Conservation (phyloP, 352 stramenopile species). For the Globisporangium sylvaticum region DNA sequence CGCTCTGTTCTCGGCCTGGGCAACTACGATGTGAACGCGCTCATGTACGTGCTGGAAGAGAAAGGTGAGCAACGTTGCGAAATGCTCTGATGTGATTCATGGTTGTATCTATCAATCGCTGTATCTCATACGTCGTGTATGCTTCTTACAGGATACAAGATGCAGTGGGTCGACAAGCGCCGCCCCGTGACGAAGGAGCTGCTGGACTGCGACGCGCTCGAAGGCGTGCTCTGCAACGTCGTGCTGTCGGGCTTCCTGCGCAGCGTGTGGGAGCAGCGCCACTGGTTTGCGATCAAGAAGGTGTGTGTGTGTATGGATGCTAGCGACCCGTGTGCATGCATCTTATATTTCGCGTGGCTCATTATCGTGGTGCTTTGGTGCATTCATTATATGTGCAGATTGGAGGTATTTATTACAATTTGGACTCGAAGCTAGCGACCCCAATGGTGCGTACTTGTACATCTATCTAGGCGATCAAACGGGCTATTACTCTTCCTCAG, state of each 20-base stretch:
- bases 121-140: background rate
- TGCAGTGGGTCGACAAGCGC: slow-evolving; percentile 77
- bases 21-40: slow-evolving; percentile 81
- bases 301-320: slow-evolving; percentile 10
- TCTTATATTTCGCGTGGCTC: too few species aligned
- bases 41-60: slow-evolving; percentile 56
- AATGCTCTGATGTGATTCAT: background rate
- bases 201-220: slow-evolving; percentile 40
- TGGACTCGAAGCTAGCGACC: slow-evolving; percentile 65
- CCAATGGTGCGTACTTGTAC: slow-evolving; percentile 32
- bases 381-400: slow-evolving; percentile 26
- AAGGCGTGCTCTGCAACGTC: slow-evolving; percentile 71
- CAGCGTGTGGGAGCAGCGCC: slow-evolving; percentile 55
- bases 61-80: slow-evolving; percentile 29
- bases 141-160: slow-evolving; percentile 37
- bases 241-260: slow-evolving; percentile 39
- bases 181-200: slow-evolving; percentile 30
- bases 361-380: background rate
- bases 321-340: too few species aligned
- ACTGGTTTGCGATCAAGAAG: slow-evolving; percentile 81
- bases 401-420: slow-evolving; percentile 57
- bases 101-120: background rate
- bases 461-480: too few species aligned
- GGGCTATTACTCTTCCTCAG: too few species aligned
- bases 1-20: slow-evolving; percentile 56